Conservation (phyloP, 805 yeast genomes). For the Isabelozyma rhagii region DNA sequence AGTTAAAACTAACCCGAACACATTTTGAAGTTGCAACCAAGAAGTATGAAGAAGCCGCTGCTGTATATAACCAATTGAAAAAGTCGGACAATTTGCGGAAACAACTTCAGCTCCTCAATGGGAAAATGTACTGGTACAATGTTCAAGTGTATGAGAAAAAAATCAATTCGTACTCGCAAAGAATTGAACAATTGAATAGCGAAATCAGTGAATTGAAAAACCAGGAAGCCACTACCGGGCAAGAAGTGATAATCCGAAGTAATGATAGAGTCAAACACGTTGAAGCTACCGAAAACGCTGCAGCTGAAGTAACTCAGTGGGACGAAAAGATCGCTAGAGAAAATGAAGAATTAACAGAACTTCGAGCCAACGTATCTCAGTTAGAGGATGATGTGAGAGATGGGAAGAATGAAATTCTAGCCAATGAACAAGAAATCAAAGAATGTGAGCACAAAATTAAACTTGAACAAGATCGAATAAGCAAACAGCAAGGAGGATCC, state of each 20-base stretch:
- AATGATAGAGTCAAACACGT: conserved; percentile 6
- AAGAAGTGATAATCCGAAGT: conserved; percentile 10
- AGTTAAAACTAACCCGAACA: conserved; percentile 21
- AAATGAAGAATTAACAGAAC: conserved; percentile 3
- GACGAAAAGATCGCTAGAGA: conserved; percentile 4
- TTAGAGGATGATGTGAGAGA: conserved; percentile 3
- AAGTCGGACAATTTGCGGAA: conserved; percentile 32
- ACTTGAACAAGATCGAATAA: conserved; percentile 37
- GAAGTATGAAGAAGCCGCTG: conserved; percentile 26
- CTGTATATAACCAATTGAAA: conserved; percentile 30
- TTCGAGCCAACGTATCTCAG: background rate
- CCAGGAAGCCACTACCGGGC: conserved; percentile 1
- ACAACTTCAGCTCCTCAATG: conserved; percentile 31
- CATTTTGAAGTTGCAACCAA: conserved; percentile 21
- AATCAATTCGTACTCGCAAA: conserved; percentile 11
- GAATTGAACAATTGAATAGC: conserved; percentile 13
- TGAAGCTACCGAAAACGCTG: conserved; percentile 7
- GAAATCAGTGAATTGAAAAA: conserved; percentile 11
- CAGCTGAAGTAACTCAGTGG: conserved; percentile 12
- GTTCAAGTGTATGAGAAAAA: conserved; percentile 27
- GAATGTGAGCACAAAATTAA: conserved; percentile 18
- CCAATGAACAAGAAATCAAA: conserved; percentile 17
- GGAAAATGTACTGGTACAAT: conserved; percentile 42
- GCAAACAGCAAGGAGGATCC: conserved; percentile 42
- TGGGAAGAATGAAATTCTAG: conserved; percentile 12